These are phyloP conservation scores for Arachnopeziza araneosa DNA, from an alignment of 2,329 filamentous ascomycete species.

Conservation along the genomic window DNA sequence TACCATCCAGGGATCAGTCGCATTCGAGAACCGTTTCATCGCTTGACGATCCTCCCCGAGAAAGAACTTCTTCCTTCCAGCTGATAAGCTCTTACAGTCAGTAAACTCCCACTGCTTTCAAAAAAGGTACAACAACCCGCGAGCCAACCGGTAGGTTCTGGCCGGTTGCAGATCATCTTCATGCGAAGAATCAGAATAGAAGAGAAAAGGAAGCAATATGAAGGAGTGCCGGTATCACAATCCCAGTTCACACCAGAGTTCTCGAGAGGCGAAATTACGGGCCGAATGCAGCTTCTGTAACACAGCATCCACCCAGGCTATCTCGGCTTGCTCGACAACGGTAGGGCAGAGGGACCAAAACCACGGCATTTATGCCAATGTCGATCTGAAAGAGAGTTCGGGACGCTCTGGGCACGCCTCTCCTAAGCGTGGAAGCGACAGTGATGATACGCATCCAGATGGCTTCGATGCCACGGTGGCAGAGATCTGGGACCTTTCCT, in stretches of 20 bases:
- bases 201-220: slow-evolving; percentile 9
- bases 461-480: background rate
- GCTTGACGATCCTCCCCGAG: no score
- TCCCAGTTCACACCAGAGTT: slow-evolving; percentile 2
- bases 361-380: background rate
- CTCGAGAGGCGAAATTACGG: background rate
- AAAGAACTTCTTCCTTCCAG: no score
- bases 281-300: background rate
- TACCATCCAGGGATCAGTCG: no score
- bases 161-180: background rate
- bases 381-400: no score
- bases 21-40: no score
- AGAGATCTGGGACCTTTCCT: slow-evolving; percentile 7
- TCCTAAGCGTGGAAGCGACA: background rate
- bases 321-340: background rate
- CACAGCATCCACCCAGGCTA: background rate
- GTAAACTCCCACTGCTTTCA: no score
- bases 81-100: background rate
- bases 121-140: no score
- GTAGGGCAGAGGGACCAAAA: background rate
- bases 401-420: no score
- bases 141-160: background rate
- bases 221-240: slow-evolving; percentile 13
- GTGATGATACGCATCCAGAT: slow-evolving; percentile 1
- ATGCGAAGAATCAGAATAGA: slow-evolving; percentile 1